These are phyloP conservation scores for Venturia asperata DNA, from an alignment of 2,329 filamentous ascomycete species.

Conservation along the genomic window DNA sequence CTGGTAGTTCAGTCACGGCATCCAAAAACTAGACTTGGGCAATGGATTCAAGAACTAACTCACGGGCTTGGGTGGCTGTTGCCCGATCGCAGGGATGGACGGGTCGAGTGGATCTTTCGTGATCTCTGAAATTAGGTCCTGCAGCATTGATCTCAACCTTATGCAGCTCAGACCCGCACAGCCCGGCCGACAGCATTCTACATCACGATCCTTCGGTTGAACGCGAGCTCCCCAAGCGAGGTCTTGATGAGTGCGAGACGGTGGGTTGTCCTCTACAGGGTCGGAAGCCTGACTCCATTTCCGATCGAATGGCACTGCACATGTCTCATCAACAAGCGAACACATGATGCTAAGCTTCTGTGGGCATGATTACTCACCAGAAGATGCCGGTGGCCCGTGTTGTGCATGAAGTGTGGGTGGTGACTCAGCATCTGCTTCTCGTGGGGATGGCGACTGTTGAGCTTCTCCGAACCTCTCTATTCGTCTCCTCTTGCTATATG, in stretches of 20 bases:
- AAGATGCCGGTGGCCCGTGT: background rate
- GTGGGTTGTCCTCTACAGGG: background rate
- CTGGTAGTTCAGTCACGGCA: background rate
- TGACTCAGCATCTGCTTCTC: slow-evolving; percentile 4
- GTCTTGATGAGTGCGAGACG: background rate
- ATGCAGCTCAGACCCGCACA: slow-evolving; percentile 13
- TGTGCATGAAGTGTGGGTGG: slow-evolving; percentile 3
- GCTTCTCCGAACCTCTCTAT: background rate
- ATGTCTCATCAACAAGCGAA: slow-evolving; percentile 4
- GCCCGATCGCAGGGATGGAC: background rate
- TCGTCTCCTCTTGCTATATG: background rate
- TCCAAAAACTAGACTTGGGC: background rate
- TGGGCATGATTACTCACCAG: slow-evolving; percentile 7
- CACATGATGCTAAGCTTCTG: background rate
- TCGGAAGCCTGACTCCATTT: background rate
- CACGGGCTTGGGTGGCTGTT: slow-evolving; percentile 15
- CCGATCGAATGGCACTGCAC: background rate
- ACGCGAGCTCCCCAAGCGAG: slow-evolving; percentile 1
- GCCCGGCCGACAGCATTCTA: slow-evolving; percentile 14
- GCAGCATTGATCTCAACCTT: slow-evolving; percentile 15
- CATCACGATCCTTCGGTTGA: background rate
- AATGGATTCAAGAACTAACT: slow-evolving; percentile 4
- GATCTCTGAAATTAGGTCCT: slow-evolving; percentile 16
- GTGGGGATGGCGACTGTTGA: background rate
- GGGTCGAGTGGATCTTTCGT: slow-evolving; percentile 12